Conservation (phyloP, 768 basidiomycete species). For the Lentinula guzmanii region DNA sequence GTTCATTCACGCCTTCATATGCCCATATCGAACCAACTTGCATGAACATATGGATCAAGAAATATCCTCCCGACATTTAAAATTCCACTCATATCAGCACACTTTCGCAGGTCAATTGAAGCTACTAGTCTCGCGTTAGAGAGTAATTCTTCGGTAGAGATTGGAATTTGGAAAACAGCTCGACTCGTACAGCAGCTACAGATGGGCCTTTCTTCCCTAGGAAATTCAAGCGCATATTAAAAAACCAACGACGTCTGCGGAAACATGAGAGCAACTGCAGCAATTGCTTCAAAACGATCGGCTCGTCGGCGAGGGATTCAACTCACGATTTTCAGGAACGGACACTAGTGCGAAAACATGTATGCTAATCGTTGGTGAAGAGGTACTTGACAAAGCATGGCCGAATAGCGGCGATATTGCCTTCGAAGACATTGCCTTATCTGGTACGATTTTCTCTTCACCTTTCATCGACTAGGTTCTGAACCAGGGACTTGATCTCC, state of each 20-base stretch:
- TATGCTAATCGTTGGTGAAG: not conserved
- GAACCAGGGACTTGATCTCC: not conserved
- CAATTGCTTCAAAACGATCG: not conserved
- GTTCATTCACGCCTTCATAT: constrained; percentile 10
- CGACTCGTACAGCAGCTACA: not conserved
- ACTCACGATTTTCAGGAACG: constrained; percentile 16
- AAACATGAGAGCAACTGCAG: not conserved
- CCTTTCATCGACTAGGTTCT: not conserved
- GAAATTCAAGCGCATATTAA: not conserved
- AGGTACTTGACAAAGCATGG: constrained; percentile 18
- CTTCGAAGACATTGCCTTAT: constrained; percentile 19
- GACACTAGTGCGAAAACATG: constrained; percentile 16
- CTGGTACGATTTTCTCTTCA: constrained; percentile 11
- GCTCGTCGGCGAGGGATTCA: constrained; percentile 4
- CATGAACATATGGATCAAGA: constrained; percentile 1
- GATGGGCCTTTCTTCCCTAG: not conserved
- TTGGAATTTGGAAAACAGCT: not conserved
- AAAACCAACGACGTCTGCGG: not conserved
- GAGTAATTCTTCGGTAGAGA: too few relatives aligned
- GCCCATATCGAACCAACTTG: not conserved
- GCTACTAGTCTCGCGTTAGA: not conserved
- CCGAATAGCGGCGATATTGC: constrained; percentile 11
- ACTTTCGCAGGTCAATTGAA: not conserved
- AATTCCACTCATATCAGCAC: not conserved
- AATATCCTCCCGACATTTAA: not conserved